Percentiles rank a stretch among this genome's conserved stretches.
These are phyloP conservation scores for Thelonectria olida DNA, from an alignment of 2,329 filamentous ascomycete genomes.

Conservation along the genomic window DNA sequence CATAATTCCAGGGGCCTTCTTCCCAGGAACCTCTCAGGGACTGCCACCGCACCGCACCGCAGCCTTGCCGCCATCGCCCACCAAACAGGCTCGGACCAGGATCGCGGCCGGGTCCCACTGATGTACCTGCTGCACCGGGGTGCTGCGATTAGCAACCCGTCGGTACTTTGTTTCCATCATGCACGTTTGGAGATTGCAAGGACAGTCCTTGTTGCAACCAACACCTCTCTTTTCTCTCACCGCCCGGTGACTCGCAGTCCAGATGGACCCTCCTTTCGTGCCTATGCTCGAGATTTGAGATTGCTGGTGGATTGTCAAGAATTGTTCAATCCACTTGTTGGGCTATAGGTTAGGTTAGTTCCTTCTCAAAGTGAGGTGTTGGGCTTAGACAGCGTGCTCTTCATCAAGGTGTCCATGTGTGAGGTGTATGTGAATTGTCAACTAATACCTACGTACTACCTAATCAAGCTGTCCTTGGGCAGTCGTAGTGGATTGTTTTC, in stretches of 20 bases:
- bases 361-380: background rate
- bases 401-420: background rate
- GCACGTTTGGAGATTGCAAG: slow-evolving; percentile 19
- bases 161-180: slow-evolving; percentile 21
- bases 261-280: background rate
- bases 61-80: background rate
- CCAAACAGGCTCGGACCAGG: slow-evolving; percentile 4
- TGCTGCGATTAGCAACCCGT: slow-evolving; percentile 18
- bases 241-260: slow-evolving; percentile 2
- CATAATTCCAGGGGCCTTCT: slow-evolving; percentile 1
- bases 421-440: background rate
- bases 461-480: too few relatives aligned
- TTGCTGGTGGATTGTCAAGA: background rate
- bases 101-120: slow-evolving; percentile 14
- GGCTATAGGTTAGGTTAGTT: background rate
- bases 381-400: background rate
- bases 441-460: background rate
- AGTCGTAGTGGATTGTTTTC: background rate
- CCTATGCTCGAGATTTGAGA: background rate
- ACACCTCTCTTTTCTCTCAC: background rate
- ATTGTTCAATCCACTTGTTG: background rate
- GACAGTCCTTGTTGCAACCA: background rate
- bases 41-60: slow-evolving; percentile 20
- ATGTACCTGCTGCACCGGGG: slow-evolving; percentile 12
- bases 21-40: slow-evolving; percentile 1